These are phyloP conservation scores for Dioszegia aurantiaca DNA, from an alignment of 768 basidiomycete genomes.

Conservation along the genomic window DNA sequence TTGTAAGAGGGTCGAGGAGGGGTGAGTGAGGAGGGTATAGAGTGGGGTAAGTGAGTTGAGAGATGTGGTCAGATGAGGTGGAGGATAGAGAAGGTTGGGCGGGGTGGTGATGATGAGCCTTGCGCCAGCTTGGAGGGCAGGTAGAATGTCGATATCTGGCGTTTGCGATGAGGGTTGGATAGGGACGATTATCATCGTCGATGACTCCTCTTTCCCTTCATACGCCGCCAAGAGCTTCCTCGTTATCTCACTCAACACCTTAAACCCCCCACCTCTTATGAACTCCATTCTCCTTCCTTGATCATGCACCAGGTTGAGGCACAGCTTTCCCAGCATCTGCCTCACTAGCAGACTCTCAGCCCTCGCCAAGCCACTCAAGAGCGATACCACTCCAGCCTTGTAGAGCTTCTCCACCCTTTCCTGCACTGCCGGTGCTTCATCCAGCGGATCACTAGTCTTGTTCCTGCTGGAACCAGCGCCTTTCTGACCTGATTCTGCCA, in stretches of 20 bases:
- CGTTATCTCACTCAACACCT: constrained; percentile 54
- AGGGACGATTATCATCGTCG: constrained; percentile 3
- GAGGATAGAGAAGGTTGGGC: constrained; percentile 86
- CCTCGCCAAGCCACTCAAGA: constrained; percentile 61
- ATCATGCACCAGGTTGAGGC: constrained; percentile 72
- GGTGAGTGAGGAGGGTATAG: constrained; percentile 67
- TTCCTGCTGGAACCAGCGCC: constrained; percentile 4
- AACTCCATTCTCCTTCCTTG: constrained; percentile 73
- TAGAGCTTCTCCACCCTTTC: constrained; percentile 62
- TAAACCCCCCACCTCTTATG: constrained; percentile 74
- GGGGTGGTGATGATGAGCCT: constrained; percentile 90
- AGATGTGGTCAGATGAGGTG: constrained; percentile 65
- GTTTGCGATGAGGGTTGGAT: too few species aligned
- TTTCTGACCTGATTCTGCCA: constrained; percentile 59
- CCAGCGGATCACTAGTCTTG: constrained; percentile 55
- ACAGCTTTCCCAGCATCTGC: constrained; percentile 60
- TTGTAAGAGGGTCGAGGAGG: constrained; percentile 70
- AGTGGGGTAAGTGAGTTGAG: constrained; percentile 83
- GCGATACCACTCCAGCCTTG: constrained; percentile 63
- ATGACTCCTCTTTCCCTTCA: neutral
- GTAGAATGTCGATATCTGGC: constrained; percentile 25
- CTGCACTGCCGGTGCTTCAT: constrained; percentile 67
- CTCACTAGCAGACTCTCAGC: constrained; percentile 68
- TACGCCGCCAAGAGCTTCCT: constrained; percentile 33
- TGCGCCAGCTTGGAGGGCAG: constrained; percentile 78